Evolutionary conservation across 2,329 filamentous ascomycete species (phyloP), one percentile per base, ranked within the genome.

Genomic region (Apiospora aurea): DNA sequence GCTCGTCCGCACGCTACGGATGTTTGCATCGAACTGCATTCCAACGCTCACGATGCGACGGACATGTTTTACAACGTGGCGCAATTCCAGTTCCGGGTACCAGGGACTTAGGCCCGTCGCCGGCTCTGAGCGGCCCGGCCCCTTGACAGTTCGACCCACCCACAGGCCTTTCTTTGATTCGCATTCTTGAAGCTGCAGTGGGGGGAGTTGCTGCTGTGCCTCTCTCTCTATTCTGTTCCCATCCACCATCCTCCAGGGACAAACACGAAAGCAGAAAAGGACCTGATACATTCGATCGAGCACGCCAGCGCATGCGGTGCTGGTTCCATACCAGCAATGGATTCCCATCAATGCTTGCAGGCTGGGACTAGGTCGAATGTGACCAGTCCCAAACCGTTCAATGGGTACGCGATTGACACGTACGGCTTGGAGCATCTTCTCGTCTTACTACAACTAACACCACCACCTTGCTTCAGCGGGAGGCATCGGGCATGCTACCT

Each of bases 321-420:
- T 41, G 38, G 34, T 41, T n/a, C 14, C 34, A 34, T 41, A 21
- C 11, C 57, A 49, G 18, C 21, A 11, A 49, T 49, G 46, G 46
- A 49, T 49, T 49, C 11, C 46, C 46, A 21, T 49, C 46, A 49
- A 49, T 49, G 46, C 46, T 18, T 49, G 21, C 46, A 11, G 21
- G n/a, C 46, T n/a, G 41, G 8, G 21, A 49, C 46, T n/a, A 64
- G 41, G 7, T 18, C 18, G 13, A 13, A 64, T 41, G 34, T 21
- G 57, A 64, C 57, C 57, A 64, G 57, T 64, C 57, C 57, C 21
- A 41, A 64, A n/a, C 57, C 57, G 57, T 64, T 64, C 57, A 64
- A 41, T 64, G 18, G 57, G 34, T 34, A 41, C 4, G 57, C 41
- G 21, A 16, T 8, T 57, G 51, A 26, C 49, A 53, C 26, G 46